phyloP scores from a whole-genome alignment of 345 rosid genomes.

The Isatis tinctoria region DNA sequence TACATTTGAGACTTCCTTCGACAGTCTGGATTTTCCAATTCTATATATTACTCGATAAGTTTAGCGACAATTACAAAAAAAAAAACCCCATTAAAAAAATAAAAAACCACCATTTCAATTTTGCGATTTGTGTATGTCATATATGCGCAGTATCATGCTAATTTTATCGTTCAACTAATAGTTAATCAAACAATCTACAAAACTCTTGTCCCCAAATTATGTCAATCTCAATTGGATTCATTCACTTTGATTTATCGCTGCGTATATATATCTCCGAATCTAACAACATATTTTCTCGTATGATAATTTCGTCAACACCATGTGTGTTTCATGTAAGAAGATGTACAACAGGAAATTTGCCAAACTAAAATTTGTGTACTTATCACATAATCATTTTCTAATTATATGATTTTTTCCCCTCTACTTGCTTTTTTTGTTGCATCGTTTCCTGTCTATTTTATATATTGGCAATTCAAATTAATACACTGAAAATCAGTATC shows the following conservation, averaged over 20 bases:
- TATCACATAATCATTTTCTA: too few species aligned
- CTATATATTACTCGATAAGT: too few species aligned
- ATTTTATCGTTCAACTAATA: too few species aligned
- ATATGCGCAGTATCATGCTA: too few species aligned
- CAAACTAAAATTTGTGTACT: neutral
- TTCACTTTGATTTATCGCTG: neutral
- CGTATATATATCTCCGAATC: neutral
- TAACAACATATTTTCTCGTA: neutral
- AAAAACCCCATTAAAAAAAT: too few species aligned
- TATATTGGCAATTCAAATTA: neutral
- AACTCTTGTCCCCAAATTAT: too few species aligned
- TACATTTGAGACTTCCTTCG: neutral
- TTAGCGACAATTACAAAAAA: too few species aligned
- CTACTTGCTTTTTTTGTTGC: neutral
- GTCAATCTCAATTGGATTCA: neutral
- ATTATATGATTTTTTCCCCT: neutral
- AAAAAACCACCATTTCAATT: too few species aligned
- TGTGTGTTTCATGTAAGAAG: neutral
- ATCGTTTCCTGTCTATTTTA: neutral
- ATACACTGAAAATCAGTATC: neutral
- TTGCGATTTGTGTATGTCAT: too few species aligned
- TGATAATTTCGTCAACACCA: neutral
- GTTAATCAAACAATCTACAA: neutral
- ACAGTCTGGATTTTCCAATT: neutral
- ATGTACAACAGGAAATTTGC: neutral